Evolutionary conservation across 2,329 filamentous ascomycete genomes (phyloP), one percentile per base, ranked within the genome.

Genomic region (Pestalotiopsis sp.): DNA sequence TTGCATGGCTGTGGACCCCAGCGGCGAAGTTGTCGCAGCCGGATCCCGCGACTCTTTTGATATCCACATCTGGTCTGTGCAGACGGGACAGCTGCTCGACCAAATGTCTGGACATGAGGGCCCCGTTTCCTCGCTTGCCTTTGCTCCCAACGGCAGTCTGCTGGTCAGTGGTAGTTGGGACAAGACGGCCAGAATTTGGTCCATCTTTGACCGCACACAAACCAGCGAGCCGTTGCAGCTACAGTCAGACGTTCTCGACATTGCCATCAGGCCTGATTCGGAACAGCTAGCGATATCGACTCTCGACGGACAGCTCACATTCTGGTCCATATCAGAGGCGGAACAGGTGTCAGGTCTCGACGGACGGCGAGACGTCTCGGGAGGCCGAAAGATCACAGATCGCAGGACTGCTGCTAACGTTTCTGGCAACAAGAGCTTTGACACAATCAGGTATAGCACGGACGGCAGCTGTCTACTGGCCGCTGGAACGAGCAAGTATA

Each of bases 51-150:
- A 99, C 79, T 97, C 95, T 4, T 98, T 98, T 73, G 95, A 98
- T 77, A 93, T 99, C 65, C 95, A 99, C 81, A 93, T 99, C 71
- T 99, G 96, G 96, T 98, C 94, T 4, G 97, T 99, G 4, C 96
- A 99, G 78, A 99, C 95, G 0, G 96, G 96, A 2, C 96, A 99
- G 79, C 85, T 99, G 20, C 89, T 99, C 5, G 96, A 99, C 78
- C 92, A 92, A 73, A 85, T 99, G 27, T 89, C 95, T 6, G 97
- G 96, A 1, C 96, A 99, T 74, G 95, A 99, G 82, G 96, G 95
- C 0, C 96, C 96, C 0, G 92, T 99, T 1, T 96, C 94, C 4
- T 91, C 93, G 2, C 83, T 99, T 31, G 90, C 94, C 2, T 99
- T 99, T 77, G 91, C 95, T 1, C 93, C 95, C 0, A 94, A 97